Percentiles rank a stretch among this genome's conserved stretches.
These are phyloP conservation scores for Rhodotorula sp. DNA, from an alignment of 1,284 basidiomycete genomes.

Conservation along the genomic window DNA sequence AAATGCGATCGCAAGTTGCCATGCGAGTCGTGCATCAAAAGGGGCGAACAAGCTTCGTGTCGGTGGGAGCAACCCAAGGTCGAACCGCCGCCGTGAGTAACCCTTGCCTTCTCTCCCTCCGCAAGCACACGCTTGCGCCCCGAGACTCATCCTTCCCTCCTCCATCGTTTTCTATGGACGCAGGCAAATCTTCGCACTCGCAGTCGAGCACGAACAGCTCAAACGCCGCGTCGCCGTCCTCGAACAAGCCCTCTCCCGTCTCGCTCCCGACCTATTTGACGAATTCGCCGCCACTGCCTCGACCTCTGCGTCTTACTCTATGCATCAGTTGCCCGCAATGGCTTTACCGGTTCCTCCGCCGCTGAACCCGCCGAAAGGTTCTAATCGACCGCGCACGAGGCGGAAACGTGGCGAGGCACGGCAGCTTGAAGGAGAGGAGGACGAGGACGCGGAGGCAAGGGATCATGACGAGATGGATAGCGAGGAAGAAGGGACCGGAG, in stretches of 20 bases:
- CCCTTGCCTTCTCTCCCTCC: too few relatives aligned
- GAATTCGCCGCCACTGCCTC: background rate
- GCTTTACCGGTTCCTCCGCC: too few relatives aligned
- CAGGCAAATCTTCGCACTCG: constrained; percentile 58
- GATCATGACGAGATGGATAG: background rate
- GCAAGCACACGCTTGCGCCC: background rate
- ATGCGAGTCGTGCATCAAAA: constrained; percentile 59
- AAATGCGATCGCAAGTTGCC: constrained; percentile 62
- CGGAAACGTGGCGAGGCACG: too few relatives aligned
- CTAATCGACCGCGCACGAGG: too few relatives aligned
- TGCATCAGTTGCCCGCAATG: too few relatives aligned
- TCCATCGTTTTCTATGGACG: background rate
- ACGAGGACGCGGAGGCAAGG: too few relatives aligned
- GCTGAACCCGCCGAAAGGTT: too few relatives aligned
- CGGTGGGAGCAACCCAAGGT: constrained; percentile 48
- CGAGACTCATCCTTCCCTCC: too few relatives aligned
- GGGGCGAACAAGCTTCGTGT: constrained; percentile 59
- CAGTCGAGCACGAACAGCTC: constrained; percentile 59
- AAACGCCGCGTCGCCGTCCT: constrained; percentile 42
- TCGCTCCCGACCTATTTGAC: constrained; percentile 6
- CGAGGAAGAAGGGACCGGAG: background rate
- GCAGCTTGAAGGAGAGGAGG: too few relatives aligned
- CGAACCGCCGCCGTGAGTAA: constrained; percentile 1
- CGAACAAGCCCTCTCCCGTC: constrained; percentile 33
- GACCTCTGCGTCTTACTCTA: background rate